phyloP scores from a whole-genome alignment of 306 rosid species.

The Alnus glutinosa region DNA sequence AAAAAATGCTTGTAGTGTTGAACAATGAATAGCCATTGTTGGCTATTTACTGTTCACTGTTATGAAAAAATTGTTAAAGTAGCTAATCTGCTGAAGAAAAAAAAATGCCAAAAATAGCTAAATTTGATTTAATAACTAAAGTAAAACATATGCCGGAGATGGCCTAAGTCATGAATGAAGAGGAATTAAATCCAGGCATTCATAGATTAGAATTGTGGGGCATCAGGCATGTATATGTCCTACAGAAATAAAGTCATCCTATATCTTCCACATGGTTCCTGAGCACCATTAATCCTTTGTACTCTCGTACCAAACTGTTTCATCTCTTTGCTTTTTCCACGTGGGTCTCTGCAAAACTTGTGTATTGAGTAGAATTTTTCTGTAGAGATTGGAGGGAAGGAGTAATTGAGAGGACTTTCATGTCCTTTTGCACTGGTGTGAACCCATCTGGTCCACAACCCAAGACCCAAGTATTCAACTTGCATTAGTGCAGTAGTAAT shows the following conservation, averaged over 20 bases:
- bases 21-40: no score
- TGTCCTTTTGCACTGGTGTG: neutral
- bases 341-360: neutral
- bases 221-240: neutral
- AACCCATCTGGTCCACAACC: neutral
- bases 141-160: no score
- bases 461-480: neutral
- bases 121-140: no score
- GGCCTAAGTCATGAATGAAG: no score
- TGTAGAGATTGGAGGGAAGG: neutral
- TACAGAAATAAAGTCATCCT: neutral
- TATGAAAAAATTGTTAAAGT: no score
- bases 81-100: no score
- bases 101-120: no score
- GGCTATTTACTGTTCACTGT: no score
- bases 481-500: neutral
- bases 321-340: neutral
- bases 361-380: neutral
- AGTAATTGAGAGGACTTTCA: neutral
- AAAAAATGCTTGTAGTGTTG: no score
- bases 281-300: neutral
- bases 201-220: neutral
- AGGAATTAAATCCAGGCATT: neutral
- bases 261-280: neutral
- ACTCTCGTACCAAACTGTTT: no score